Base-by-base conservation (phyloP, 441 rosid species). In the Erodium moschatum region DNA sequence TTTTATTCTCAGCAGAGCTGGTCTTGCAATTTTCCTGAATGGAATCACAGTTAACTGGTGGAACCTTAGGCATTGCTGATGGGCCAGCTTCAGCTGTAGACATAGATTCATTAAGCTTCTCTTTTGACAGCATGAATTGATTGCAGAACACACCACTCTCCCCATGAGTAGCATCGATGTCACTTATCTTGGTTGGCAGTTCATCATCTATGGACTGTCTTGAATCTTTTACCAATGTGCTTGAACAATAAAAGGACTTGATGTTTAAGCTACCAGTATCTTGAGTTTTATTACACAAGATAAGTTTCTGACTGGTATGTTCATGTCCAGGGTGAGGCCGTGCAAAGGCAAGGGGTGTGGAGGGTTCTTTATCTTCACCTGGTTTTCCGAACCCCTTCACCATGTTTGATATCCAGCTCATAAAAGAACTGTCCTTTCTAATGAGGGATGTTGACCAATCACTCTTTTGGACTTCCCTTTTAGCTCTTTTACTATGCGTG, bases 381-480 rank as follows among this genome's bases (percentile, higher is more conserved):
- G 85, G 73, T 72, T 80, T 86, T 72, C 80, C 35, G 63, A 82
- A 77, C 5, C 96, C 96, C 79, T 82, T 91, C 64, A 78, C 79
- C 90, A 91, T 85, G 77, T 91, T 93, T 29, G 88, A 88, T 82
- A 93, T 93, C 98, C 96, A 91, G 70, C 82, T 93, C 87, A 88
- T 73, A 66, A 93, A 93, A 13, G 98, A 89, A 80, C 98, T 86
- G 75, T 87, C 92, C 44, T 86, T 89, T 72, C 76, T 87, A 42
- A 64, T 31, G 15, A 68, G 76, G 21, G 87, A 80, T 24, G 86
- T 68, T 16, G 90, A 87, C 67, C 83, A 82, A 16, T 85, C 83
- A 73, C 76, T 72, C 52, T 84, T 86, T 67, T 76, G 75, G 40
- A 74, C 63, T 67, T 85, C 78, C 67, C 68, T 80, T 72, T 84